Percentiles rank a stretch among this genome's conserved stretches.
phyloP scores from a whole-genome alignment of 2,329 filamentous ascomycete genomes.

The Aspergillus melleus region DNA sequence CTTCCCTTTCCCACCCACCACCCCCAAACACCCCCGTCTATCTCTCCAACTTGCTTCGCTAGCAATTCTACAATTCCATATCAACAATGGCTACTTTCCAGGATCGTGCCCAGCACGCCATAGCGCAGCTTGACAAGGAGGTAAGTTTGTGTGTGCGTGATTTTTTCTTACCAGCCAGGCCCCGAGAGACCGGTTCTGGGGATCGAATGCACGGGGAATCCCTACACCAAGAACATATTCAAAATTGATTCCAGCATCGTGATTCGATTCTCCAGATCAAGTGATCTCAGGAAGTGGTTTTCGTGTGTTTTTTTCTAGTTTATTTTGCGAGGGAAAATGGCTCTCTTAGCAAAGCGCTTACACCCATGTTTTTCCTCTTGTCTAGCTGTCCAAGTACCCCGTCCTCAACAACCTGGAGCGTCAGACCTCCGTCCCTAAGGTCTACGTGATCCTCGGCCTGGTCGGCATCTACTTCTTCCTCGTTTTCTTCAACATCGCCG shows the following conservation, averaged over 20 bases:
- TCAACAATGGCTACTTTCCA: conserved; percentile 53
- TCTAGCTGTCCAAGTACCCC: conserved; percentile 66
- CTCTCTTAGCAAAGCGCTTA: conserved; percentile 14
- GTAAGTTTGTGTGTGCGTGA: conserved; percentile 44
- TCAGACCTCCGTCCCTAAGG: conserved; percentile 68
- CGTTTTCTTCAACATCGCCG: conserved; percentile 71
- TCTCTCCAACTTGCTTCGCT: neutral
- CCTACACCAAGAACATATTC: neutral
- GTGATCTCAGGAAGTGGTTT: neutral
- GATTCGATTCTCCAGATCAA: neutral
- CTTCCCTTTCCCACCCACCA: neutral
- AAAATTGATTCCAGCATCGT: neutral
- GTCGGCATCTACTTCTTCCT: conserved; percentile 68
- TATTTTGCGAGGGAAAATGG: neutral
- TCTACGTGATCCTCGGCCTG: conserved; percentile 65
- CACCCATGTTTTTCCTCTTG: conserved; percentile 4
- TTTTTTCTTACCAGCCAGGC: conserved; percentile 1
- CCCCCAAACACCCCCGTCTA: neutral
- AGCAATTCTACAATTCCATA: neutral
- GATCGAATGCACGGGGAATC: neutral
- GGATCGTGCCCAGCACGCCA: conserved; percentile 63
- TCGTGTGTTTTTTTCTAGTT: neutral
- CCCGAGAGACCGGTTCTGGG: neutral
- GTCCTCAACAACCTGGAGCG: conserved; percentile 67
- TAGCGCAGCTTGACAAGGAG: conserved; percentile 69